Percentiles rank a stretch among this genome's conserved stretches.
Conservation (phyloP, 306 rosid genomes). For the Acacia crassicarpa region DNA sequence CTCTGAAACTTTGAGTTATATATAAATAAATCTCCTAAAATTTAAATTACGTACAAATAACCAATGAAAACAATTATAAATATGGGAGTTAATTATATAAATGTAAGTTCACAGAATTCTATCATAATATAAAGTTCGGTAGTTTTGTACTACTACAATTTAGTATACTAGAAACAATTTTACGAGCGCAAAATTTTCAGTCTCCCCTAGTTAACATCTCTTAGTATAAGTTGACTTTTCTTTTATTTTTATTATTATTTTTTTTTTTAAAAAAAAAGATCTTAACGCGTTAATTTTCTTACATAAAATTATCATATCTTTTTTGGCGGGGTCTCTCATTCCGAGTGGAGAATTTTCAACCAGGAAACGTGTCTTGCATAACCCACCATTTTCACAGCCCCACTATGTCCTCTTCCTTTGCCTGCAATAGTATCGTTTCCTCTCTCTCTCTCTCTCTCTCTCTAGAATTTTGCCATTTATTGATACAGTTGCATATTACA, state of each 20-base stretch:
- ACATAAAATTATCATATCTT: background rate
- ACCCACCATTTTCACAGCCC: slow-evolving; percentile 37
- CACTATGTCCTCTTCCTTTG: slow-evolving; percentile 29
- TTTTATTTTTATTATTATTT: background rate
- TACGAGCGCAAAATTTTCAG: no score
- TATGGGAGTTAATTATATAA: no score
- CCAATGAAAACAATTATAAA: no score
- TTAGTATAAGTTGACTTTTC: background rate
- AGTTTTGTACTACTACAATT: no score
- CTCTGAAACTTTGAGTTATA: no score
- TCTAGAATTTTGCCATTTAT: slow-evolving; percentile 24
- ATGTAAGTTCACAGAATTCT: no score
- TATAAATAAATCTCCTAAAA: no score
- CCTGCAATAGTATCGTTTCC: background rate
- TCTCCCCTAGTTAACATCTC: no score
- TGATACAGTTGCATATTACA: slow-evolving; percentile 34
- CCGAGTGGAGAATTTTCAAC: slow-evolving; percentile 36
- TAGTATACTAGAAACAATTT: background rate
- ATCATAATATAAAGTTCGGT: no score
- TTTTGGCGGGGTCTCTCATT: slow-evolving; percentile 13
- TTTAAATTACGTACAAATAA: no score
- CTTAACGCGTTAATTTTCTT: background rate
- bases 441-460: background rate
- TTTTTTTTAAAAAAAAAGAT: background rate
- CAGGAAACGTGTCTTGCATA: slow-evolving; percentile 41